Evolutionary conservation across 2,329 filamentous ascomycete species (phyloP).

Genomic region (Colletotrichum plurivorum): DNA sequence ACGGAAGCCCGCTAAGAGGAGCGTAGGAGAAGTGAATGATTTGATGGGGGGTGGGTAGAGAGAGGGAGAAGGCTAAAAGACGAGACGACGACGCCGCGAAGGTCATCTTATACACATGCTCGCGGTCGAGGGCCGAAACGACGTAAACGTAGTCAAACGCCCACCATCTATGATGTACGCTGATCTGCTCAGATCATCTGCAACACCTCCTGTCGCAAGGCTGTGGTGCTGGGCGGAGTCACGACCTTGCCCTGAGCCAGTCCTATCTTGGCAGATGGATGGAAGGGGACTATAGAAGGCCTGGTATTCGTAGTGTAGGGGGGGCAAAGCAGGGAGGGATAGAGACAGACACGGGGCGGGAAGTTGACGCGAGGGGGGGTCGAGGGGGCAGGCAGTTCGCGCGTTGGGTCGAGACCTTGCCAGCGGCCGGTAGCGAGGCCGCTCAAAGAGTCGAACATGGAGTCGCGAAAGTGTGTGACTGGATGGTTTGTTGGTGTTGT

Average conservation of each 20-base stretch:
- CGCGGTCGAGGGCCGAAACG: conserved; percentile 33
- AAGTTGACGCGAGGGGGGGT: conserved; percentile 11
- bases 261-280: conserved; percentile 29
- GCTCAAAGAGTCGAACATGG: not conserved
- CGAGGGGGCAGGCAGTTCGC: conserved; percentile 8
- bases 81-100: conserved; percentile 28
- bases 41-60: conserved; percentile 23
- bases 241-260: conserved; percentile 33
- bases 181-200: conserved; percentile 42
- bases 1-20: conserved; percentile 43
- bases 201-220: conserved; percentile 42
- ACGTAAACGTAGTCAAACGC: conserved; percentile 33
- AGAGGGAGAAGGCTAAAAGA: conserved; percentile 26
- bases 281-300: conserved; percentile 15
- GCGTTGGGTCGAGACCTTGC: conserved; percentile 30
- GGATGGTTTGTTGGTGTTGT: conserved; percentile 10
- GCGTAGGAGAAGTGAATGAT: conserved; percentile 23
- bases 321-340: not conserved
- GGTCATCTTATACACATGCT: conserved; percentile 37
- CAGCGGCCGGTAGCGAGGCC: conserved; percentile 27
- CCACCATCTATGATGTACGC: conserved; percentile 24
- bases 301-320: not conserved
- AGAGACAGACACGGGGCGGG: not conserved
- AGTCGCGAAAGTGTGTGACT: conserved; percentile 8
- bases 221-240: conserved; percentile 37